Evolutionary conservation across 306 rosid genomes (phyloP), one percentile per base, ranked within the genome.

Genomic region (Pterocarpus macrocarpus): DNA sequence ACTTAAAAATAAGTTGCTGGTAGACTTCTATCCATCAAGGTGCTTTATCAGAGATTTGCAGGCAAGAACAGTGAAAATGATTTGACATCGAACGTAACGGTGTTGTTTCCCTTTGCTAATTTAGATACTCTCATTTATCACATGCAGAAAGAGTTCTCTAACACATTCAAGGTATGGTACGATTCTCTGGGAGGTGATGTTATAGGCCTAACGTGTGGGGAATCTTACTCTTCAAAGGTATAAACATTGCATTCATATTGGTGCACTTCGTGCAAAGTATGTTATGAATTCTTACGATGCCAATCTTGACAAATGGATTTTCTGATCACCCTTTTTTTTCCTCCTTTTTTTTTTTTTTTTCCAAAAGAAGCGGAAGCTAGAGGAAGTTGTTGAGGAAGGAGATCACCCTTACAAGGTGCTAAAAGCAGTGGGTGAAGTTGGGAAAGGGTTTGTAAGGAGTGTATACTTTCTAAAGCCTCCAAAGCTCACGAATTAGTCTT

Each of bases 181-280:
- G 99, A 95, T 91, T 89, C 90, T 84, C 82, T 95, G 72, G 99
- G 98, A 75, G 99, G 99, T 13, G 99, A 95, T 71, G 94, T 90
- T 33, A 84, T 95, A 71, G 99, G 99, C 82, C 80, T 95, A 75
- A 95, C 97, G 14, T 95, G 99, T 98, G 86, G 87, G 84, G 80
- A 84, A 15, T 74, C 82, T 22, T 13, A 6, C 78, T 38, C 85
- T 82, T 86, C 97, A 22, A 93, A 93, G 99, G 99, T 95, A 88
- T 69, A 15, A 30, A 65, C 36, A 4, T 63, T 81, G 28, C 9
- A 4, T 58, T 52, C 15, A 47, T 57, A 16, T 71, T 55, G 64
- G 28, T 36, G 7, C 59, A 30, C 15, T 69, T 50, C 44, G 41
- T 32, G 3, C 66, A 5, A 9, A 75, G 5, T 33, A 17, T 64